Evolutionary conservation across 177 flowering plant species (phyloP), one percentile per base, ranked within the genome.

Genomic region (Tripterygium wilfordii): DNA sequence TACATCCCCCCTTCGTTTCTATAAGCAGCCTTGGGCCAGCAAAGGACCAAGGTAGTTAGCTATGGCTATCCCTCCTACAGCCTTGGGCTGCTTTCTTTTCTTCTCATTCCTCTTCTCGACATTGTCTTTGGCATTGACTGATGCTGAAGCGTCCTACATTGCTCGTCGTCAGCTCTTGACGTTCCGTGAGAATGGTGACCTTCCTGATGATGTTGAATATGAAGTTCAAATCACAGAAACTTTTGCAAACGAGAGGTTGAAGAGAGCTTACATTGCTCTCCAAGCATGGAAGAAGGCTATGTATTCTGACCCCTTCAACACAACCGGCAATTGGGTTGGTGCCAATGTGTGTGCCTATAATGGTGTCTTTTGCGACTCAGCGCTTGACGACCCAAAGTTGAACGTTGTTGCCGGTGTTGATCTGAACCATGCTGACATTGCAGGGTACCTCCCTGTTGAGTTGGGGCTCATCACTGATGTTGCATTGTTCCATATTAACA

Each of bases 361-460:
- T 1, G 88, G 95, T 0, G 73, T 86, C 3, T 77, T 77, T 23
- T 86, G 88, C 44, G 67, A 82, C 0, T 61, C 68, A 0, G 77
- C 88, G 0, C 59, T 67, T 0, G 85, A 80, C 30, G 69, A 80
- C 25, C 63, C 69, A 1, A 55, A 18, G 0, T 6, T 68, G 26
- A 66, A 39, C 1, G 79, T 69, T 3, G 95, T 85, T 1, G 83
- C 88, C 1, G 90, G 90, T 1, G 37, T 85, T 12, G 95, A 85
- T 49, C 60, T 85, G 2, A 83, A 83, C 61, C 62, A 56, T 25
- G 83, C 57, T 5, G 90, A 85, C 65, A 78, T 83, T 14, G 88
- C 88, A 0, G 95, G 82, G 5, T 64, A 73, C 54, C 71, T 85
- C 14, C 90, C 88, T 0, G 51, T 23, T 1, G 82, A 85, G 61